Base-by-base conservation (phyloP, 306 rosid genomes). In the Vicia faba region DNA sequence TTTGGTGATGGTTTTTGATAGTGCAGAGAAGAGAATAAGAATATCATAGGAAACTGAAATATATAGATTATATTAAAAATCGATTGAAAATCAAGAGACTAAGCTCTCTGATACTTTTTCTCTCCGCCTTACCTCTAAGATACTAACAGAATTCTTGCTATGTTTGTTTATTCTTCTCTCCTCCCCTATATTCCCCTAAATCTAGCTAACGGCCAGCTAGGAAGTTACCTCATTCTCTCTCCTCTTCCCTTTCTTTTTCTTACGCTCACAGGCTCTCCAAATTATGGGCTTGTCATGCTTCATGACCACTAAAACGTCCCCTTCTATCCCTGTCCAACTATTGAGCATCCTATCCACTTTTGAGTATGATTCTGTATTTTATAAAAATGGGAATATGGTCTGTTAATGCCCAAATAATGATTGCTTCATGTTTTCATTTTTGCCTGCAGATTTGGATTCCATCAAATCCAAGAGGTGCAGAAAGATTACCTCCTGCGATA, bases 401-500 rank as follows among this genome's bases (percentile, higher is more conserved):
- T 68, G 39, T 53, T 31, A 28, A 45, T 19, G 50, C 18, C 8
- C 9, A 54, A 60, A 78, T 26, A 77, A 28, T 18, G 33, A 20
- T 12, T 56, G 43, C 62, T 71, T n/a, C 59, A 41, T 68, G 45
- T 53, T 70, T 41, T 43, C 46, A 44, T 51, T 50, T 20, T 81
- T 68, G 68, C 57, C 74, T 75, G 79, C 88, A 95, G 99, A 95
- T 90, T 74, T 95, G 97, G 99, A 86, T 72, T 66, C 82, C 99
- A 56, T 86, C 99, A 76, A 90, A 90, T 78, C 99, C 97, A 65
- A 88, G 85, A 81, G 99, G 99, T 48, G 99, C 97, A 13, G 97
- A 95, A 81, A 85, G 83, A 68, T 73, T 95, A 69, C 89, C 99
- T 33, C 96, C 96, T 20, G 84, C 82, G 36, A 90, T 95, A 68